Evolutionary conservation across 345 rosid genomes (phyloP), one percentile per base, ranked within the genome.

Genomic region (Lenwebbia sp.): DNA sequence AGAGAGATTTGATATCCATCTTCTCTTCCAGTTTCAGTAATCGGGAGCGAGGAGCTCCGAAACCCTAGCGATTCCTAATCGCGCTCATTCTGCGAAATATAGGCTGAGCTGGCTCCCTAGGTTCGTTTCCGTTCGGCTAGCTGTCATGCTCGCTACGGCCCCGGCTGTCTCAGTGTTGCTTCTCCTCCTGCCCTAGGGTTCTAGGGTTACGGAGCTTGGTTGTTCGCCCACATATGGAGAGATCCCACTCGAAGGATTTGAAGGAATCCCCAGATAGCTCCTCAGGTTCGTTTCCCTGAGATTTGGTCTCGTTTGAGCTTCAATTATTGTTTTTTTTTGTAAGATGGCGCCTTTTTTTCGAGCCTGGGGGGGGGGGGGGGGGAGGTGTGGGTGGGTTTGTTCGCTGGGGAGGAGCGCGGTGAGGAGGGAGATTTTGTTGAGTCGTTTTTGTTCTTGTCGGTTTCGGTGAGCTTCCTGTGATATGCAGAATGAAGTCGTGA

Each of bases 211-310:
- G 82, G 86, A 65, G 54, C 44, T 88, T 87, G 37, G 53, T 58
- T 22, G 41, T 62, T 60, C 40, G 40, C 40, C 19, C 74, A 28
- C 74, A 6, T 86, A 94, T 94, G 97, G 95, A 94, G 90, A 92
- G 95, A 94, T 92, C 95, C 87, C 87, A 89, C 65, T 87, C 90
- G 84, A 93, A 88, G 76, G 92, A 86, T 86, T 89, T 85, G 88
- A 89, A 78, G 90, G 88, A 65, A 91, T 90, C 90, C 54, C 57
- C 88, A 86, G 90, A 78, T 26, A 55, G 89, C 88, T 90, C 95
- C 86, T 92, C 95, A 40, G 95, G 95, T 92, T 84, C 54, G 87
- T 14, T 84, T 49, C 53, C 6, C 40, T 37, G 44, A 17, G 58
- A 25, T 30, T 85, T 37, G 50, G 25, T 28, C 26, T 28, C 25